Evolutionary conservation across 2,329 filamentous ascomycete species (phyloP).

Genomic region (Cordyceps cicadae): DNA sequence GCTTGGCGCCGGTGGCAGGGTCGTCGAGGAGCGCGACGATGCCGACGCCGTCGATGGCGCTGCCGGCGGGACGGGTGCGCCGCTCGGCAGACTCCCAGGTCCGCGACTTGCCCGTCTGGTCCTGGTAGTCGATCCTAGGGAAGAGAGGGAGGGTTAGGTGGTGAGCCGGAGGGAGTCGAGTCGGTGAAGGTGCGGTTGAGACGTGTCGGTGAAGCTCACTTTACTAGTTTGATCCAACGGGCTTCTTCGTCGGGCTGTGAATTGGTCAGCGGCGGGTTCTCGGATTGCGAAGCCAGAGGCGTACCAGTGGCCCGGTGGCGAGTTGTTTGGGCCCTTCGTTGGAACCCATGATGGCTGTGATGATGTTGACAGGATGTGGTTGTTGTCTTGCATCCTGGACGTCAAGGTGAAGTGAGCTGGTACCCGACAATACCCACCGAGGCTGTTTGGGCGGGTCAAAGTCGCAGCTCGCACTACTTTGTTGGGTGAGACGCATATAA

Average conservation of each 20-base stretch:
- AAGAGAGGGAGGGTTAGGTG: neutral
- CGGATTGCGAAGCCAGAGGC: neutral
- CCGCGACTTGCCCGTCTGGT: constrained; percentile 49
- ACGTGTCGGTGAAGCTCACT: constrained; percentile 29
- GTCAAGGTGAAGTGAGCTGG: neutral
- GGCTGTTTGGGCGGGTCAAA: neutral
- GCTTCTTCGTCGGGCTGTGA: constrained; percentile 42
- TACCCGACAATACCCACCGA: neutral
- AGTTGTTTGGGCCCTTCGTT: constrained; percentile 34
- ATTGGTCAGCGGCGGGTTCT: neutral
- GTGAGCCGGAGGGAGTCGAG: neutral
- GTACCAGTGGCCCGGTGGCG: constrained; percentile 37
- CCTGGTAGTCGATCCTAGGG: constrained; percentile 52
- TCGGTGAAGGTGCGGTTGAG: neutral
- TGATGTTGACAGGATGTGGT: neutral
- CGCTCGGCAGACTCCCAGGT: constrained; percentile 68
- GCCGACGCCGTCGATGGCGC: constrained; percentile 63
- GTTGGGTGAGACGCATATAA: too few species aligned
- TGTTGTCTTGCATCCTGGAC: neutral
- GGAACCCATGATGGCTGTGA: constrained; percentile 28
- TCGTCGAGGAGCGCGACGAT: constrained; percentile 61
- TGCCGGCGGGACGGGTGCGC: constrained; percentile 53
- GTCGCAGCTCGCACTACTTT: neutral
- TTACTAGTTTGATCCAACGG: constrained; percentile 51
- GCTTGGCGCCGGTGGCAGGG: constrained; percentile 31